phyloP scores from a whole-genome alignment of 148 eudicot species.

The Camellia granthamiana region DNA sequence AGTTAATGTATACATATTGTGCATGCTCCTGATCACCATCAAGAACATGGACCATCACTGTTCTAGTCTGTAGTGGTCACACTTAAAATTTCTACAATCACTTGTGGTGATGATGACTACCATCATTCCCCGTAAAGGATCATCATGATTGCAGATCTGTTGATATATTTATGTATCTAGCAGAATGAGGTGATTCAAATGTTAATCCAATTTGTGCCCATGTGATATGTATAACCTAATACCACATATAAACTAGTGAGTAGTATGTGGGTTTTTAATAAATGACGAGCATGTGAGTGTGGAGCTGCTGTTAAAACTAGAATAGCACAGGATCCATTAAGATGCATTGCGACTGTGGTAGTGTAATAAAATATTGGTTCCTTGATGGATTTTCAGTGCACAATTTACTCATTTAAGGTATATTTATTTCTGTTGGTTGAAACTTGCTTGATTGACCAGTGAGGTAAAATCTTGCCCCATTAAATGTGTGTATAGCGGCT shows the following conservation, averaged over 20 bases:
- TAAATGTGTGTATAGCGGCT: neutral
- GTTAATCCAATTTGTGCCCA: neutral
- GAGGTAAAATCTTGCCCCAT: neutral
- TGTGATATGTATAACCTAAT: neutral
- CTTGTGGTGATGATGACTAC: neutral
- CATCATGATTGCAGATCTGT: neutral
- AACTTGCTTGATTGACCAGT: neutral
- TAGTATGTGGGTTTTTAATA: neutral
- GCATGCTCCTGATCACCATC: neutral
- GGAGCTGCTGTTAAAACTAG: neutral
- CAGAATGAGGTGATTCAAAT: neutral
- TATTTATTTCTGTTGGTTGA: neutral
- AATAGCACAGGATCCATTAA: neutral
- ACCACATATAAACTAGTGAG: neutral
- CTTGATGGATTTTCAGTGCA: no score
- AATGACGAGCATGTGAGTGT: neutral
- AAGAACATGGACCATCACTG: neutral
- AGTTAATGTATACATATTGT: neutral
- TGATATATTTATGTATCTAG: neutral
- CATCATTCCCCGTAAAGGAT: neutral
- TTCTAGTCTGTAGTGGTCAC: conserved; percentile 1
- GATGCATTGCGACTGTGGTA: neutral
- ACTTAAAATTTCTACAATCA: neutral
- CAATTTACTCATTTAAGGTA: no score
- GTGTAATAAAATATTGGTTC: no score